phyloP scores from a whole-genome alignment of 495 filamentous ascomycete genomes.

The Beverwykella pulmonaria region DNA sequence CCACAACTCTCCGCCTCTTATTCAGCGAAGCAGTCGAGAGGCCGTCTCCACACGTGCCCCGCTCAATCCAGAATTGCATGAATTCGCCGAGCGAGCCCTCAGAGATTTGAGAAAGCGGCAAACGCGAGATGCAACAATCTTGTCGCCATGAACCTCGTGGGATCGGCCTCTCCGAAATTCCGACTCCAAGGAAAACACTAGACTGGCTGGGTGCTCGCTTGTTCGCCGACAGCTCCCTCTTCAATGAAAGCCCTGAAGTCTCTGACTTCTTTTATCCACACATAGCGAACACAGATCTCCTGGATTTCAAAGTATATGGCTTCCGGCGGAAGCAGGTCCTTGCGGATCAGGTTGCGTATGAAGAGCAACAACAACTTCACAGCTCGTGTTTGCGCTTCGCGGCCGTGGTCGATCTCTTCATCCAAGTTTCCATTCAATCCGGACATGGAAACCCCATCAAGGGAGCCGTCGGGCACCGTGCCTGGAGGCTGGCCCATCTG shows the following conservation, averaged over 20 bases:
- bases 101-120: background rate
- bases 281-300: constrained; percentile 48
- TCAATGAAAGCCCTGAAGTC: constrained; percentile 36
- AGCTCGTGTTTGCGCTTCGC: constrained; percentile 41
- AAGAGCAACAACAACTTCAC: constrained; percentile 49
- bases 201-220: background rate
- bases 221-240: background rate
- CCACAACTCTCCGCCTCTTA: constrained; percentile 2
- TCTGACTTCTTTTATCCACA: constrained; percentile 44
- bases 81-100: background rate
- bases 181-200: background rate
- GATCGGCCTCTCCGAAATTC: background rate
- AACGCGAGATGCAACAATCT: background rate
- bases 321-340: constrained; percentile 37
- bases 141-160: background rate
- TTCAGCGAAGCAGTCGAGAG: constrained; percentile 9
- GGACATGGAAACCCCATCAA: background rate
- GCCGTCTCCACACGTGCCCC: background rate
- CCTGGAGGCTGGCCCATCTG: constrained; percentile 26
- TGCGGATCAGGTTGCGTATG: constrained; percentile 45
- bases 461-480: background rate
- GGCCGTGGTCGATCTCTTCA: constrained; percentile 9
- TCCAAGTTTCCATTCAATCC: background rate
- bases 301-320: constrained; percentile 50
- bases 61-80: background rate